Base-by-base conservation (phyloP, 176 grass and related monocot genomes). In the Chrysopogon serrulatus region DNA sequence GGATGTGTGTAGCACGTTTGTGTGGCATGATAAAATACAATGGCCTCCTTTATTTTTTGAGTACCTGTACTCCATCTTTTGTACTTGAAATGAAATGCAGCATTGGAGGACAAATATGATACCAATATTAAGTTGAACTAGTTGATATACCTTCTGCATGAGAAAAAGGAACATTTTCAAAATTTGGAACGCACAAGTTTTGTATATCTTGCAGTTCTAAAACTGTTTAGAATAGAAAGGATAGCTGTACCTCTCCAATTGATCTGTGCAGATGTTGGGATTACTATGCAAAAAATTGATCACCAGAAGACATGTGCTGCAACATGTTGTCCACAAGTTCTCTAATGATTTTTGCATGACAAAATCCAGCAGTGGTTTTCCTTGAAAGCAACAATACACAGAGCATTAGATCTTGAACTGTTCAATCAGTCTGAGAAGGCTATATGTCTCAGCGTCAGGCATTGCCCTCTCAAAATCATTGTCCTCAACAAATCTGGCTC, bases 381-480 rank as follows among this genome's bases (percentile, higher is more conserved):
- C 10, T 82, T 82, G 31, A 78, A 37, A 79, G 66, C n/a, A 59
- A 24, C 54, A 70, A 17, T 10, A 28, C 47, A 71, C 24, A 54
- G 35, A 18, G 19, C 61, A 68, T 90, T 53, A 90, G 73, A 56
- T 82, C 85, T 91, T 93, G 76, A 89, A 99, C 87, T 90, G 83
- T 69, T 95, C 83, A 33, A 96, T 84, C 65, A 96, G 82, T 76
- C 91, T 92, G 42, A 90, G 35, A 81, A 99, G 96, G 78, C 89
- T 90, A 66, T 92, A 87, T 36, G 88, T 95, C 83, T 99, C 93
- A 27, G 93, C 83, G 32, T 96, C 93, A 83, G 93, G 93, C 69
- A 92, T 88, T 41, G 91, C 87, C 45, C 96, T 79, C 88, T 89
- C 87, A 96, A 89, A 88, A 99, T 94, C 93, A 99, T 99, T 77